Percentiles rank a stretch among this genome's conserved stretches.
Conservation (phyloP, 768 basidiomycete species). For the Agrocybe praecox region DNA sequence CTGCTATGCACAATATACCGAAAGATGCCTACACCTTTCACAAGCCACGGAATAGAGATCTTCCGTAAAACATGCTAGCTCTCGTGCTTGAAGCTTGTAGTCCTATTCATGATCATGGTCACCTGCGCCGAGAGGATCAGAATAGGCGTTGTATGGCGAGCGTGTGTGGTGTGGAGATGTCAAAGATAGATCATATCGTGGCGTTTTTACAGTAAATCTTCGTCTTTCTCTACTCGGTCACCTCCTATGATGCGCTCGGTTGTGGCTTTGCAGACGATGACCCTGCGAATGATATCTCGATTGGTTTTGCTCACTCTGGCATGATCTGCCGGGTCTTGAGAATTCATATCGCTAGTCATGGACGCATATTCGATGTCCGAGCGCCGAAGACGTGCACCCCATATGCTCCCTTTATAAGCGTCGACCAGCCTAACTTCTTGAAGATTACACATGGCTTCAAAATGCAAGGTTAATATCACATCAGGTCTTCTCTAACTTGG, state of each 20-base stretch:
- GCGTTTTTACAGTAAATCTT: neutral
- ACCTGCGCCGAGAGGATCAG: too few relatives aligned
- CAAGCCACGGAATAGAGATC: neutral
- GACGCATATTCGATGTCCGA: slow-evolving; percentile 44
- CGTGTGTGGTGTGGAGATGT: too few relatives aligned
- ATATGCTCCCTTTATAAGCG: slow-evolving; percentile 56
- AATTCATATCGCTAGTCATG: neutral
- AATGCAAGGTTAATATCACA: neutral
- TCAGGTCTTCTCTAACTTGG: too few relatives aligned
- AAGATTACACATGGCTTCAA: slow-evolving; percentile 24
- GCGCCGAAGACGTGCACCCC: slow-evolving; percentile 55
- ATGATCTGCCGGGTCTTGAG: neutral
- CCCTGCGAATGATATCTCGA: slow-evolving; percentile 33
- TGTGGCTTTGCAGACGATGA: slow-evolving; percentile 51
- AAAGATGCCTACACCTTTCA: neutral
- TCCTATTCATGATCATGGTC: too few relatives aligned
- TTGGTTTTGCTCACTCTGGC: slow-evolving; percentile 5
- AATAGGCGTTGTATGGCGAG: too few relatives aligned
- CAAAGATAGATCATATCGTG: neutral
- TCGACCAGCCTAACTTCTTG: slow-evolving; percentile 48
- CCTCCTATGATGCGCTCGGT: slow-evolving; percentile 58
- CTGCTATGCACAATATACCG: slow-evolving; percentile 32
- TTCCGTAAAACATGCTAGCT: too few relatives aligned
- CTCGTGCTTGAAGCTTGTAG: too few relatives aligned
- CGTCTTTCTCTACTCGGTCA: slow-evolving; percentile 37